phyloP scores from a whole-genome alignment of 1,139 yeast genomes.

The Martiniozyma asiatica region DNA sequence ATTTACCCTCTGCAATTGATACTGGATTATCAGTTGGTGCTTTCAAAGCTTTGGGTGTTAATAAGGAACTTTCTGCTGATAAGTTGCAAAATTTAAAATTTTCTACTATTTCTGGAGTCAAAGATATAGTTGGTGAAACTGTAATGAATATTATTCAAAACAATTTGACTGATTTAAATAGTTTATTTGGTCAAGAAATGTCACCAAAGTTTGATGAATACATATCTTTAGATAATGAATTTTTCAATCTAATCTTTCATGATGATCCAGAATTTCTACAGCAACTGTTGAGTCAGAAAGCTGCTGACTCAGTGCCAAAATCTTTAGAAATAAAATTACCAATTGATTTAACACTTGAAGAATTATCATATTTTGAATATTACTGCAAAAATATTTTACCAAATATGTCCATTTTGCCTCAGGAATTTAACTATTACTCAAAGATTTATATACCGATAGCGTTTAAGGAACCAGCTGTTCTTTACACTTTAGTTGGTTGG shows the following conservation, averaged over 20 bases:
- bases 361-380: constrained; percentile 21
- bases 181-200: constrained; percentile 6
- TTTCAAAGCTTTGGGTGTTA: constrained; percentile 1
- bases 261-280: constrained; percentile 10
- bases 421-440: constrained; percentile 23
- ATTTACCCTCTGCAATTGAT: too few relatives aligned
- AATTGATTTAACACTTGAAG: constrained; percentile 12
- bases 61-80: constrained; percentile 2
- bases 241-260: constrained; percentile 7
- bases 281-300: constrained; percentile 7
- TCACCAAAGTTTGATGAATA: constrained; percentile 3
- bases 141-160: constrained; percentile 12
- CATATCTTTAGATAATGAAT: constrained; percentile 8
- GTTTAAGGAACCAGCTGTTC: constrained; percentile 21
- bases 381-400: constrained; percentile 24
- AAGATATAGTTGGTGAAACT: constrained; percentile 12
- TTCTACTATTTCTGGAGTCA: constrained; percentile 8
- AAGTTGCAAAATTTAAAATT: constrained; percentile 6
- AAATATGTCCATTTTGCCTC: constrained; percentile 24
- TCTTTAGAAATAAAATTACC: constrained; percentile 14
- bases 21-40: constrained; percentile 1
- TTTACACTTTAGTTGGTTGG: constrained; percentile 25
- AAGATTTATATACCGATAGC: constrained; percentile 27
- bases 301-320: constrained; percentile 5
- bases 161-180: constrained; percentile 6